A percentile compares a stretch with the other conserved stretches of the same genome.
These are phyloP conservation scores for Paxillus ammoniavirescens DNA, from an alignment of 768 basidiomycete genomes.

Conservation along the genomic window DNA sequence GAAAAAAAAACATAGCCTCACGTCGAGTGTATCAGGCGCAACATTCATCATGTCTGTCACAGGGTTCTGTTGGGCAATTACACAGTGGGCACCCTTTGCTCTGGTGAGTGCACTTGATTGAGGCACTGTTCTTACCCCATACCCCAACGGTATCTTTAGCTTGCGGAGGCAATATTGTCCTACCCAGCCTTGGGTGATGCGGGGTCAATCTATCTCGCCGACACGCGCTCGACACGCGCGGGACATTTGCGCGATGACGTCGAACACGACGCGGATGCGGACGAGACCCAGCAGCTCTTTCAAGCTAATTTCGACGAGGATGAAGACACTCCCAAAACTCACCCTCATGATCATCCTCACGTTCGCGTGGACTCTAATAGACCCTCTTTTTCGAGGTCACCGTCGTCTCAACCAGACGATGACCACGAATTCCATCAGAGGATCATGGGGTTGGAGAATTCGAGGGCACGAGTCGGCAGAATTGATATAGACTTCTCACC, in stretches of 20 bases:
- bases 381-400: conserved; percentile 2
- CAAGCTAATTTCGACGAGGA: conserved; percentile 22
- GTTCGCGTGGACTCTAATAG: neutral
- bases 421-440: conserved; percentile 14
- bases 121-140: conserved; percentile 13
- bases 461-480: conserved; percentile 49
- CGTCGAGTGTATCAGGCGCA: conserved; percentile 64
- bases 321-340: conserved; percentile 4
- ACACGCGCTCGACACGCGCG: conserved; percentile 29
- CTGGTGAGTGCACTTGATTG: conserved; percentile 50
- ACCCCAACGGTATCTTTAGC: conserved; percentile 39
- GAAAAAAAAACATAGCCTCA: conserved; percentile 50
- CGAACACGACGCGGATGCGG: conserved; percentile 23
- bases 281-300: conserved; percentile 24
- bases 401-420: conserved; percentile 8
- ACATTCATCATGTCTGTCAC: conserved; percentile 74
- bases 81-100: conserved; percentile 91
- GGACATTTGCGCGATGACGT: conserved; percentile 9
- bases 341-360: neutral
- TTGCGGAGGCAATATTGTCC: conserved; percentile 83
- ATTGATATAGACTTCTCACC: conserved; percentile 34
- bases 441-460: conserved; percentile 39
- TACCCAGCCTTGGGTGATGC: conserved; percentile 43
- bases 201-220: conserved; percentile 37
- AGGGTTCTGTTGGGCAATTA: conserved; percentile 92